Evolutionary conservation across 176 grass and related monocot species (phyloP).

Genomic region (Triticum dicoccoides): DNA sequence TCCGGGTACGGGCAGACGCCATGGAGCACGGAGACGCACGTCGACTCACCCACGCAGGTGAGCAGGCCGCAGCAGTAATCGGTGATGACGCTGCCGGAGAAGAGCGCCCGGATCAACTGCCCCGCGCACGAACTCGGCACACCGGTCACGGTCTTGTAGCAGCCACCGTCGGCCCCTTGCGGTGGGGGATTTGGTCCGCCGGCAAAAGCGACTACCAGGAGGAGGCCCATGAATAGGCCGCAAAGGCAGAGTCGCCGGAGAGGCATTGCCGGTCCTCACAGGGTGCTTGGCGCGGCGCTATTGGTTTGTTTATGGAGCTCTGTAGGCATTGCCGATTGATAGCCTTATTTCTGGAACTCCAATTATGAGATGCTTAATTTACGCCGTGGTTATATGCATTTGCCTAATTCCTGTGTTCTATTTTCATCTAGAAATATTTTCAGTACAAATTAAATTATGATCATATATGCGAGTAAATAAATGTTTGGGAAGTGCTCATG

Average conservation of each 20-base stretch:
- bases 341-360: background rate
- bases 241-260: background rate
- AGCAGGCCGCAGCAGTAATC: background rate
- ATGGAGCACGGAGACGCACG: background rate
- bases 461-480: too few relatives aligned
- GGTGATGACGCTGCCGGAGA: background rate
- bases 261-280: background rate
- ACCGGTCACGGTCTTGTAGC: background rate
- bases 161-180: background rate
- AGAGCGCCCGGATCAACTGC: background rate
- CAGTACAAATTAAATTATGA: too few relatives aligned
- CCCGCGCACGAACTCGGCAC: background rate
- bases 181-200: background rate
- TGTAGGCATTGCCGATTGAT: background rate
- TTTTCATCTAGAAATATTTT: too few relatives aligned
- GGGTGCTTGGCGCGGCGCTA: background rate
- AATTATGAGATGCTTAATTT: background rate
- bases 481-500: too few relatives aligned
- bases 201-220: background rate
- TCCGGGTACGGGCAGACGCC: background rate
- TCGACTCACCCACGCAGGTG: background rate
- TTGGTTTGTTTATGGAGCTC: background rate
- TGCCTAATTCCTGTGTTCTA: background rate
- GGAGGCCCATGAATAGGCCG: background rate
- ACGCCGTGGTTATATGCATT: background rate